phyloP scores from a whole-genome alignment of 1,284 basidiomycete species.

The Cerrena zonata region DNA sequence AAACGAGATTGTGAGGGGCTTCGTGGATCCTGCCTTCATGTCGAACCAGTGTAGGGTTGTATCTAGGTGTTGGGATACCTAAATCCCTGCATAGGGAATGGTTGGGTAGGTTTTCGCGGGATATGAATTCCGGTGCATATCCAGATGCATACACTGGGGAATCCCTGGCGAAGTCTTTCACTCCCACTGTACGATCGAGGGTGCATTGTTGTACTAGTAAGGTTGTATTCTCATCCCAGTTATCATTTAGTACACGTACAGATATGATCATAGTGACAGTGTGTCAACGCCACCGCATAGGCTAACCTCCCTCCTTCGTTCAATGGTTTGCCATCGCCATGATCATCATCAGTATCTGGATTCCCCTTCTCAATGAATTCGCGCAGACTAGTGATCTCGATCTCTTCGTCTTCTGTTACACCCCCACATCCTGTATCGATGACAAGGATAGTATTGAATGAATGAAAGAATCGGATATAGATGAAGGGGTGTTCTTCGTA shows the following conservation, averaged over 20 bases:
- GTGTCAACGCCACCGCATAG: conserved; percentile 45
- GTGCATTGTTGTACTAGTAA: background rate
- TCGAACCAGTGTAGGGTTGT: conserved; percentile 38
- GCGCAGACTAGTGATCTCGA: conserved; percentile 39
- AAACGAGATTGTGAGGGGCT: conserved; percentile 28
- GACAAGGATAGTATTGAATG: conserved; percentile 38
- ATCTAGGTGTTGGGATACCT: conserved; percentile 37
- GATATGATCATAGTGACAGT: conserved; percentile 57
- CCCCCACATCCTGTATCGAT: conserved; percentile 55
- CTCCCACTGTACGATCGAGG: conserved; percentile 33
- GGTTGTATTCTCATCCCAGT: background rate
- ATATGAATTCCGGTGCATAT: conserved; percentile 40
- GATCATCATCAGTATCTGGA: conserved; percentile 38
- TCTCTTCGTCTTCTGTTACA: conserved; percentile 32
- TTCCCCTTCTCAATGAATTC: conserved; percentile 44
- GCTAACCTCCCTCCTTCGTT: conserved; percentile 36
- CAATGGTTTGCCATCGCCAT: conserved; percentile 32
- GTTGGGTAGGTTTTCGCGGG: conserved; percentile 31
- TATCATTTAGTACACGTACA: conserved; percentile 30
- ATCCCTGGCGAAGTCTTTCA: conserved; percentile 44
- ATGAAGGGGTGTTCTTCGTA: conserved; percentile 50
- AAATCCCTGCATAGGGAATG: conserved; percentile 43
- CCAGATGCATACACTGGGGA: conserved; percentile 43
- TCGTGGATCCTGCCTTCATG: conserved; percentile 27
- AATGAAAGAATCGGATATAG: conserved; percentile 41